Base-by-base conservation (phyloP, 2,329 filamentous ascomycete genomes). In the Penicillium polonicum region DNA sequence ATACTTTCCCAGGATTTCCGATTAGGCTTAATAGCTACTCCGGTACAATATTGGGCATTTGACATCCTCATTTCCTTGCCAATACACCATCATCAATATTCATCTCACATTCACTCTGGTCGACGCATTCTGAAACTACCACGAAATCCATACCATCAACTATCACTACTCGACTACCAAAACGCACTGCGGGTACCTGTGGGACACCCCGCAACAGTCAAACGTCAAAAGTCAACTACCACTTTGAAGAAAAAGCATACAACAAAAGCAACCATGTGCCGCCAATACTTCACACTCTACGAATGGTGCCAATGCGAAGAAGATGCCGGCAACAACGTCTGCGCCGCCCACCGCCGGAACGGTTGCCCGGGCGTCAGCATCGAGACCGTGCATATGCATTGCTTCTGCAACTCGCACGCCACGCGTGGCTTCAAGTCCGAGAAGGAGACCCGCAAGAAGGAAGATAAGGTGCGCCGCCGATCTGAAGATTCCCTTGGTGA, bases 271-370 rank as follows among this genome's bases (percentile, higher is more conserved):
- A 52, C 19, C 13, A 75, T 76, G 74, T 76, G 74, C 48, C 73
- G 70, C 48, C 70, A 74, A 66, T 73, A 70, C 50, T 67, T 70
- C 57, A 75, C 71, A 35, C 60, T 72, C 3, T 76, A 76, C 60
- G 68, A 68, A 53, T 76, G 72, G 72, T 76, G 74, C 59, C 72
- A 72, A 25, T 76, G 74, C 57, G 69, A 75, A 65, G 68, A 73
- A 63, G 68, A 73, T 29, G 68, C 69, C 17, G 69, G 74, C 17
- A 62, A 71, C 43, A 68, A 62, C 36, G 52, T 68, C 44, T 76
- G 74, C 42, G 58, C 69, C 12, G 61, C 61, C 31, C 63, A 67
- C 44, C 64, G 64, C 21, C 65, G 64, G 46, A 67, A 68, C 42
- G 64, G 57, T 52, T 75, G 73, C 35, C 63, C 68, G 12, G 71